Conservation (phyloP, 2,329 filamentous ascomycete genomes). For the Monosporascus ibericus region DNA sequence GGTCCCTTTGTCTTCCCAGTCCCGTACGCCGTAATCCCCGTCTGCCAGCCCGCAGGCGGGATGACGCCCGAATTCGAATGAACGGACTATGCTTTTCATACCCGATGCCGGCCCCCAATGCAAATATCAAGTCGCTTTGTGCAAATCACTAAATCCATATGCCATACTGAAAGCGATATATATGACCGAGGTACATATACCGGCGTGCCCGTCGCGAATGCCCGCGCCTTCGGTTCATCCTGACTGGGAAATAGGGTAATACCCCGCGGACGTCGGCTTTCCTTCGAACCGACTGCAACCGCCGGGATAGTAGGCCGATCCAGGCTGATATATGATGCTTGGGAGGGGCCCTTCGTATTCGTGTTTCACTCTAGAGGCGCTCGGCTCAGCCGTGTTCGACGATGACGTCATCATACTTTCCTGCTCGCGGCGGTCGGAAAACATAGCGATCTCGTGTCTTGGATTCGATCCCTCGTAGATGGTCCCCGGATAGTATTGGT, state of each 20-base stretch:
- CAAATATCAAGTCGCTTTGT: conserved; percentile 11
- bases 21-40: conserved; percentile 19
- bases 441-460: conserved; percentile 43
- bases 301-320: conserved; percentile 31
- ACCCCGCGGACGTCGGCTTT: conserved; percentile 44
- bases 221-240: conserved; percentile 25
- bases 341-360: conserved; percentile 43
- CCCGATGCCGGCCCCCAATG: conserved; percentile 15
- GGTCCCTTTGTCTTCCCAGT: conserved; percentile 12
- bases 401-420: conserved; percentile 21
- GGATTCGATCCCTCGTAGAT: conserved; percentile 45
- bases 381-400: conserved; percentile 26
- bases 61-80: conserved; percentile 15
- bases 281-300: conserved; percentile 47
- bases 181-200: conserved; percentile 6
- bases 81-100: conserved; percentile 22
- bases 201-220: neutral
- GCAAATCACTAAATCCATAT: conserved; percentile 9
- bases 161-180: conserved; percentile 7
- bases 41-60: conserved; percentile 7
- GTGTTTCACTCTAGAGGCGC: conserved; percentile 39
- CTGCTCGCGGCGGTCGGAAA: conserved; percentile 30
- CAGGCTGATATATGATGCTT: conserved; percentile 42
- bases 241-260: conserved; percentile 46
- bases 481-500: conserved; percentile 47